A percentile compares a stretch with the other conserved stretches of the same genome.
These are phyloP conservation scores for Lecanoromycetidae sp. DNA, from an alignment of 2,329 filamentous ascomycete genomes.

Conservation along the genomic window DNA sequence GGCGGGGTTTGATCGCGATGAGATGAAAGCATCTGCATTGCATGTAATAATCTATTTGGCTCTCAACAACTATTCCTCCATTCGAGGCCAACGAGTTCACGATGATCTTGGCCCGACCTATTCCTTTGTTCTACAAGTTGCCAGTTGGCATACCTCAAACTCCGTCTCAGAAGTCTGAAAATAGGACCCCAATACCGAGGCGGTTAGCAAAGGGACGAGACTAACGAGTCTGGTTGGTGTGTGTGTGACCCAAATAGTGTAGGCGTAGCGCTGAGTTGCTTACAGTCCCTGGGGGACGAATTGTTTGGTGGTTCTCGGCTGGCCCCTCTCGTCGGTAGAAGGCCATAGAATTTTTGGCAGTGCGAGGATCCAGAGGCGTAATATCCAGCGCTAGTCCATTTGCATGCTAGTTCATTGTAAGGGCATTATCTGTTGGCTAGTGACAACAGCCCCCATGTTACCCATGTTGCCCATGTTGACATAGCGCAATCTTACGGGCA, in stretches of 20 bases:
- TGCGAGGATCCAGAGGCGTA: too few species aligned
- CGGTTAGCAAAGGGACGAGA: background rate
- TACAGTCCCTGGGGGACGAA: too few species aligned
- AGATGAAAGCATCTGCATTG: too few species aligned
- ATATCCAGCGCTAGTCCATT: background rate
- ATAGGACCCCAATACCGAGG: constrained; percentile 4
- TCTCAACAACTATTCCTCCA: too few species aligned
- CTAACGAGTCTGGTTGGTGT: background rate
- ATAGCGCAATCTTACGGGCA: constrained; percentile 8
- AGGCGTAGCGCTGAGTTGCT: constrained; percentile 4
- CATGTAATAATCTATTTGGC: too few species aligned
- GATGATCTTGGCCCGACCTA: background rate
- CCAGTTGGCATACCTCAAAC: background rate
- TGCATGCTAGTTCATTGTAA: background rate
- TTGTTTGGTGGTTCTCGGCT: too few species aligned
- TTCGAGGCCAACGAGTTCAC: background rate
- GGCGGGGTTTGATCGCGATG: background rate
- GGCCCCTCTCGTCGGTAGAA: background rate
- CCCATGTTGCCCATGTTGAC: too few species aligned
- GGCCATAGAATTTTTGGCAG: too few species aligned
- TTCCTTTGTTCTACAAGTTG: background rate
- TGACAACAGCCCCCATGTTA: too few species aligned
- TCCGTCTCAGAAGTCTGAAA: constrained; percentile 4
- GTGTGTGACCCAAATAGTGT: background rate
- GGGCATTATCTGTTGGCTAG: background rate